Evolutionary conservation across 108 stramenopile species (phyloP), one percentile per base, ranked within the genome.

Genomic region (Aurantiochytrium sp.): DNA sequence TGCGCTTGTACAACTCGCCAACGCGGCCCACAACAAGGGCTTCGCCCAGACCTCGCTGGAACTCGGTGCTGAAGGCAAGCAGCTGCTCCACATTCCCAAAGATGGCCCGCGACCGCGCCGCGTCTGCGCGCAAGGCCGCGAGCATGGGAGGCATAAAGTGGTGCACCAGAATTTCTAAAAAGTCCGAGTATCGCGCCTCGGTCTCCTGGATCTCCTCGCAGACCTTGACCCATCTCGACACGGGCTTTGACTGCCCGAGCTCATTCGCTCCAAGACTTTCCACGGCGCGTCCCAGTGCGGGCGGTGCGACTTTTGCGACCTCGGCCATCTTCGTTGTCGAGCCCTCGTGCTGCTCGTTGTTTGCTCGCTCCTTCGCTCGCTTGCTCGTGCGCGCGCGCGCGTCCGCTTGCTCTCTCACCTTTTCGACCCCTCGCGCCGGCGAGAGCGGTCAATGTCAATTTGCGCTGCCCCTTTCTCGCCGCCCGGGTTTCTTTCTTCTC

Each of bases 11-110:
- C 6, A 83, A 2, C 45, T 21, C 76, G 6, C 76, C 76, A 18
- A 83, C 76, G 10, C 23, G 45, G 45, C 76, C 6, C 51, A 25
- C 76, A 6, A 16, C 76, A 12, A 83, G 51, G 2, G 76, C 76
- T 23, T 53, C 51, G 16, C 49, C 25, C 43, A 83, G 76, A 55
- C 14, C 76, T 12, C n/a, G 76, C n/a, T 53, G 45, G 51, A 83
- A 83, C 4, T 53, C 51, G 19, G 49, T 23, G 51, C 76, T 83
- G 4, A 83, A 83, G 23, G 49, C 51, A 83, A 53, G 76, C 18
- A 83, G 76, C 76, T 83, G 76, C 76, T 83, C 76, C 45, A 83
- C 51, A 53, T 83, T 83, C 16, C 76, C 51, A 23, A 83, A 83
- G 45, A 83, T 83, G 19, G 12, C 25, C 6, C 76, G 76, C n/a